These are phyloP conservation scores for Stemphylium lycopersici DNA, from an alignment of 2,329 filamentous ascomycete genomes.

Conservation along the genomic window DNA sequence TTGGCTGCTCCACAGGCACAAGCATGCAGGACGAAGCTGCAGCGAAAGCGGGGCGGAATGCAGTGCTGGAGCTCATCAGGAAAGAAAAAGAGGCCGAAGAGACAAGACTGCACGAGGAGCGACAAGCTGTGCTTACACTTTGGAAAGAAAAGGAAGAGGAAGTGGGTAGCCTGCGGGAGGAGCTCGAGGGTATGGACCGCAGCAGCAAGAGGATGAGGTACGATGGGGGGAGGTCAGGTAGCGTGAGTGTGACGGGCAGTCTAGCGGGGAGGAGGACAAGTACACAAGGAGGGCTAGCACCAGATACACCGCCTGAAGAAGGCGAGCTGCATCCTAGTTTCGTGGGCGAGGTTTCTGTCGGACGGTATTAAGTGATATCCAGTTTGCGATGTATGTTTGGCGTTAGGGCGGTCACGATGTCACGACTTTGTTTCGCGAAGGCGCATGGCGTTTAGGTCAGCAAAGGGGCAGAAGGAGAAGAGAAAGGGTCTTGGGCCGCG, in stretches of 20 bases:
- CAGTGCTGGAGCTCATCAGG: conserved; percentile 44
- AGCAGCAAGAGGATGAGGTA: conserved; percentile 28
- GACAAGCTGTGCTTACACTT: conserved; percentile 26
- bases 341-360: conserved; percentile 26
- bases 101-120: conserved; percentile 24
- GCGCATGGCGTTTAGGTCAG: conserved; percentile 10
- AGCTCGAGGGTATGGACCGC: conserved; percentile 29
- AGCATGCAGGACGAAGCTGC: conserved; percentile 60
- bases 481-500: neutral
- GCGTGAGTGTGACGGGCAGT: conserved; percentile 20
- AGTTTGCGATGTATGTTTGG: neutral
- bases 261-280: conserved; percentile 14
- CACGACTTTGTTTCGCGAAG: neutral
- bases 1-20: conserved; percentile 61
- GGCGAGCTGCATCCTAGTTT: conserved; percentile 30
- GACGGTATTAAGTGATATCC: conserved; percentile 10
- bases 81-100: conserved; percentile 26
- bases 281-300: conserved; percentile 16
- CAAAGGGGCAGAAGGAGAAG: neutral
- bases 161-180: conserved; percentile 22
- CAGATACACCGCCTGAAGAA: conserved; percentile 34
- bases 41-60: conserved; percentile 58
- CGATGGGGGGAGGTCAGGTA: conserved; percentile 20
- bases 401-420: conserved; percentile 4
- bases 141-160: conserved; percentile 35